Evolutionary conservation across 1,284 basidiomycete genomes (phyloP).

Genomic region (Rugiboletus extremiorientalis): DNA sequence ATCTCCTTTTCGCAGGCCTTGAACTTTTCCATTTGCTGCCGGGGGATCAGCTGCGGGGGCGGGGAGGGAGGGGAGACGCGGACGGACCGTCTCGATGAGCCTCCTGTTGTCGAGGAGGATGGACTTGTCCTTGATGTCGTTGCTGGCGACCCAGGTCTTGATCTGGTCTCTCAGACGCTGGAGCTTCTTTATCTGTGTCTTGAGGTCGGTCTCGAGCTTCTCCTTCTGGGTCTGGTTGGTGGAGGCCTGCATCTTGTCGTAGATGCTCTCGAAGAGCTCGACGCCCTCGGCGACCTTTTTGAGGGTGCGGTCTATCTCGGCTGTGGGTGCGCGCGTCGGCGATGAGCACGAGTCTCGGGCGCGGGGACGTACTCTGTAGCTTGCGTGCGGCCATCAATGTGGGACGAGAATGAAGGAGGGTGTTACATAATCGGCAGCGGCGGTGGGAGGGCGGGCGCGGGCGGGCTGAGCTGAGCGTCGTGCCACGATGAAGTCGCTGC

Average conservation of each 20-base stretch:
- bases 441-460: no score
- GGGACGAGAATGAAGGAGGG: no score
- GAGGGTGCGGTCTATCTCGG: constrained; percentile 94
- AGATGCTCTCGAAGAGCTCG: constrained; percentile 92
- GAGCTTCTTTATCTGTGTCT: constrained; percentile 99
- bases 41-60: constrained; percentile 8
- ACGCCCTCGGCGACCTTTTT: constrained; percentile 95
- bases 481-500: constrained; percentile 80
- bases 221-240: constrained; percentile 96
- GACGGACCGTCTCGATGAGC: constrained; percentile 89
- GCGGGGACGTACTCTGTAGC: constrained; percentile 62
- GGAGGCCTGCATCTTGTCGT: constrained; percentile 94
- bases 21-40: constrained; percentile 99
- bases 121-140: constrained; percentile 99
- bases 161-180: constrained; percentile 98
- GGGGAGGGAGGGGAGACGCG: constrained; percentile 1
- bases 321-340: constrained; percentile 54
- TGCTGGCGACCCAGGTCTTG: constrained; percentile 97
- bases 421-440: constrained; percentile 25
- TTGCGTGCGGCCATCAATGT: constrained; percentile 77
- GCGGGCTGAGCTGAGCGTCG: neutral
- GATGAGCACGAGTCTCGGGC: no score
- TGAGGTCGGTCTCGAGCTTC: constrained; percentile 92
- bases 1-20: constrained; percentile 99
- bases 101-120: constrained; percentile 90